phyloP scores from a whole-genome alignment of 2,329 filamentous ascomycete species.

The Monilinia fructicola region DNA sequence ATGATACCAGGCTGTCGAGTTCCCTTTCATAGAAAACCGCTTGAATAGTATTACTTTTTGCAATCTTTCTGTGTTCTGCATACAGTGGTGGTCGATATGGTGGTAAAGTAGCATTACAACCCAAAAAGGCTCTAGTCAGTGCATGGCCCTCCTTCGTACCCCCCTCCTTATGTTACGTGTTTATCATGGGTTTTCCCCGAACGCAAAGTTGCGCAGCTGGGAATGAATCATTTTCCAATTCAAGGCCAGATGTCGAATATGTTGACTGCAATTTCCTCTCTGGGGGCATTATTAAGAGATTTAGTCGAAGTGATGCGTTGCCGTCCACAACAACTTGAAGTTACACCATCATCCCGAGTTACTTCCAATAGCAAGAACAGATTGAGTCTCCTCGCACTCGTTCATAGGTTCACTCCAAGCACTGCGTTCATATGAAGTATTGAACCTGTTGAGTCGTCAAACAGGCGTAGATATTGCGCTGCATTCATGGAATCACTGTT shows the following conservation, averaged over 20 bases:
- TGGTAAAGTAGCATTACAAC: neutral
- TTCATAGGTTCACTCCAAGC: too few relatives aligned
- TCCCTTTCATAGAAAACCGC: neutral
- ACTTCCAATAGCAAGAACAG: too few relatives aligned
- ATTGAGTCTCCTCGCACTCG: too few relatives aligned
- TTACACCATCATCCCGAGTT: neutral
- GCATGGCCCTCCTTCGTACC: neutral
- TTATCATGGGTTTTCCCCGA: neutral
- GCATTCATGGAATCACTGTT: neutral
- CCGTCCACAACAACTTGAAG: neutral
- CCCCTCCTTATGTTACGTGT: neutral
- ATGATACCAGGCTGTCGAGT: slow-evolving; percentile 11
- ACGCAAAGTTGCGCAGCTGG: neutral
- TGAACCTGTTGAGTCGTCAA: neutral
- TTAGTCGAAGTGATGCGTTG: neutral
- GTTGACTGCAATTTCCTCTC: neutral
- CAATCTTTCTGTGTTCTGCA: neutral
- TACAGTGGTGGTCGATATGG: neutral
- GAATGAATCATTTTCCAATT: neutral
- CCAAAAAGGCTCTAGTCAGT: neutral
- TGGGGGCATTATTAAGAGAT: neutral
- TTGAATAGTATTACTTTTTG: neutral
- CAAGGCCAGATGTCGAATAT: neutral
- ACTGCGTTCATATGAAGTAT: too few relatives aligned
- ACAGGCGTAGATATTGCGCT: neutral